phyloP scores from a whole-genome alignment of 805 yeast genomes.

The Candida sakaeoensis region DNA sequence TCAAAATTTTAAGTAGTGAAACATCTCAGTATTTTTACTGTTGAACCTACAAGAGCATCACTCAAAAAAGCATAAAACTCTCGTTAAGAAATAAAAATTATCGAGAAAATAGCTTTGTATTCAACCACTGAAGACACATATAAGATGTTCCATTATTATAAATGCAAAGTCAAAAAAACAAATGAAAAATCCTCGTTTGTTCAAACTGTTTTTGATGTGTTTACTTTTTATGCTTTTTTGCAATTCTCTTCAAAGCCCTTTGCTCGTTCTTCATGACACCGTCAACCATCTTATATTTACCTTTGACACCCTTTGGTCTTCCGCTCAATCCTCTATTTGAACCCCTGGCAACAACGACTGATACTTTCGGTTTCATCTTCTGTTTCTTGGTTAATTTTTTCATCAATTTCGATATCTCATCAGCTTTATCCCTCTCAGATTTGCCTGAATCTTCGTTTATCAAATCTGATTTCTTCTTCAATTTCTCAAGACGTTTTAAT shows the following conservation, averaged over 20 bases:
- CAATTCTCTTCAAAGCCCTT: conserved; percentile 85
- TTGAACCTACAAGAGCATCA: no score
- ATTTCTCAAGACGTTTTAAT: conserved; percentile 74
- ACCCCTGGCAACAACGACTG: conserved; percentile 86
- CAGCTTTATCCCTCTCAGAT: conserved; percentile 92
- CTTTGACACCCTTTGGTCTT: conserved; percentile 95
- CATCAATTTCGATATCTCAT: conserved; percentile 85
- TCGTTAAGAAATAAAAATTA: no score
- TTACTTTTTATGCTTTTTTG: conserved; percentile 73
- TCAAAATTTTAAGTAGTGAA: no score
- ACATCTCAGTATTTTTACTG: no score
- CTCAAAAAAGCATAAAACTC: no score
- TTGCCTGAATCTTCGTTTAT: conserved; percentile 84
- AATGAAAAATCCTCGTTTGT: no score
- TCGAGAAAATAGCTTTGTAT: no score
- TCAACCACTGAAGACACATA: no score
- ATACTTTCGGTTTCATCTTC: conserved; percentile 72
- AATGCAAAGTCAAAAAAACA: no score
- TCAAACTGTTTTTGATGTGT: no score
- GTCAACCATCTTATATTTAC: conserved; percentile 99
- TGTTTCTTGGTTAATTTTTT: conserved; percentile 72
- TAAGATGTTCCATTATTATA: no score
- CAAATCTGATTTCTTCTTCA: conserved; percentile 88
- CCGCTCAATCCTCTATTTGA: conserved; percentile 82
- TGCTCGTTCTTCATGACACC: conserved; percentile 97